Base-by-base conservation (phyloP, 2,329 filamentous ascomycete genomes). In the Alternaria postmessia region DNA sequence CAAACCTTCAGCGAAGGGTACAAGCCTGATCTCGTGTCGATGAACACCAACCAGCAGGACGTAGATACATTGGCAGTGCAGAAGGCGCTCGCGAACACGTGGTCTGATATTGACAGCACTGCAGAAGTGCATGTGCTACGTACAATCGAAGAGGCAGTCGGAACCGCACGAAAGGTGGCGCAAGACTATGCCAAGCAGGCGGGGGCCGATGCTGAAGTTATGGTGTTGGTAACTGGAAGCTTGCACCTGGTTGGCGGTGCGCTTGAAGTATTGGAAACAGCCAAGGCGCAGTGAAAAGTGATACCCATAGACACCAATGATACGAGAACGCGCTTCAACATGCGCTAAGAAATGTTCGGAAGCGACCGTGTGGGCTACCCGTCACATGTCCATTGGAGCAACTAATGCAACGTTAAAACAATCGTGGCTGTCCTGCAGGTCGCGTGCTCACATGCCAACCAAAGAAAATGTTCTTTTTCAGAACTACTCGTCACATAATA, bases 181-280 rank as follows among this genome's bases (percentile, higher is more conserved):
- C 75, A 71, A 55, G 52, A 62, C 12, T 76, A 77, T 71, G 60
- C 73, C 36, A 54, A 61, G 22, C 61, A 61, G 8, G 56, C 54
- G 63, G 30, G 70, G 24, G 70, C 74, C n/a, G 62, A 80, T 51
- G 68, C 75, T 3, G 83, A 83, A 51, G 82, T 88, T 16, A 86
- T 88, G 75, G 87, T 89, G 0, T 80, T 97, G 55, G 89, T 92
- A 9, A 96, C 93, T 14, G 93, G 93, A 3, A 96, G 92, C 75
- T 80, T 96, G 72, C 91, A 96, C 82, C 83, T 97, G 39, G 92
- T 94, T 1, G 93, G 93, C 7, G 91, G 91, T 11, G 82, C 93
- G 46, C 81, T 96, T 53, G 89, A 91, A 75, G 88, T 91, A 1
- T 78, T 96, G 59, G 92, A 91, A 67, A 74, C 70, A 7, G 59